Evolutionary conservation across 176 grass and related monocot species (phyloP).

Genomic region (Carex littledalei): DNA sequence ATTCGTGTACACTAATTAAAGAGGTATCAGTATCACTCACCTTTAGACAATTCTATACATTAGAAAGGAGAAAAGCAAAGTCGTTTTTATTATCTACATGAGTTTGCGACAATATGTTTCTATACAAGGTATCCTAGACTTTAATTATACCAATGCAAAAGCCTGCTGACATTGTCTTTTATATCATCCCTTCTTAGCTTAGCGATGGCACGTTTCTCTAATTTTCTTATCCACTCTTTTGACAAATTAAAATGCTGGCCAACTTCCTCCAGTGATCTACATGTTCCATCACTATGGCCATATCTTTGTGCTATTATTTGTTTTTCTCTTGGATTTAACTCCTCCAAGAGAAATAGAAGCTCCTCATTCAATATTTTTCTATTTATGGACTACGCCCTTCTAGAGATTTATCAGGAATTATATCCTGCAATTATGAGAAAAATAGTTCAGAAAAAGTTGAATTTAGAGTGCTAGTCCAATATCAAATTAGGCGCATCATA

Average conservation of each 20-base stretch:
- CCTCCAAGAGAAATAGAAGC: conserved; percentile 46
- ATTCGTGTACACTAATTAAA: background rate
- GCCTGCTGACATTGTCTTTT: conserved; percentile 17
- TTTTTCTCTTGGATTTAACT: conserved; percentile 49
- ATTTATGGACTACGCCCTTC: conserved; percentile 38
- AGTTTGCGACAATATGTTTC: background rate
- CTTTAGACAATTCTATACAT: background rate
- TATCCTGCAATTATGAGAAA: conserved; percentile 40
- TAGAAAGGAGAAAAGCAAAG: background rate
- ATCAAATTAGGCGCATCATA: background rate
- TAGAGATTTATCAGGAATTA: conserved; percentile 38
- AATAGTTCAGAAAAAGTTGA: background rate
- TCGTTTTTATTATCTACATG: background rate
- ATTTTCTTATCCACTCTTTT: conserved; percentile 86
- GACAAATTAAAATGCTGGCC: conserved; percentile 54
- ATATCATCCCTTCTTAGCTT: conserved; percentile 60
- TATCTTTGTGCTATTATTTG: conserved; percentile 47
- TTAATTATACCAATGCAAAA: background rate
- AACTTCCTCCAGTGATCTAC: conserved; percentile 63
- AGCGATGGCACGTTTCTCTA: conserved; percentile 58
- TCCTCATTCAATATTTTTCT: conserved; percentile 40
- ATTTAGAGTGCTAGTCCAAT: background rate
- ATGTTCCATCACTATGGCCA: conserved; percentile 60
- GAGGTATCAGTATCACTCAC: background rate
- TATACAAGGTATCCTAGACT: background rate